Base-by-base conservation (phyloP, 2,329 filamentous ascomycete genomes). In the Apiospora saccharicola region DNA sequence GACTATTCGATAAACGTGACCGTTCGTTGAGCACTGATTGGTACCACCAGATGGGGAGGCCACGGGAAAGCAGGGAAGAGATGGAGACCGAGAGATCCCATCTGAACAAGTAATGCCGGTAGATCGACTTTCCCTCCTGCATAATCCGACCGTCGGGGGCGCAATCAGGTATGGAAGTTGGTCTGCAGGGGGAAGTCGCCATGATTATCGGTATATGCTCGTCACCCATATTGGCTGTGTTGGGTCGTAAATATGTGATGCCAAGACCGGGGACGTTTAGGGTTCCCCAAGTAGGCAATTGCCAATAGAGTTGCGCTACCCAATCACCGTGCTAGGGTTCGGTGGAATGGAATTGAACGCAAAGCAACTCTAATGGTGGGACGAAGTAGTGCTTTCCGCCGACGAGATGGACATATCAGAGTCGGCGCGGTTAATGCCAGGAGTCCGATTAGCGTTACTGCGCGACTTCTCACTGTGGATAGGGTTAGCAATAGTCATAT, bases 351-450 rank as follows among this genome's bases (percentile, higher is more conserved):
- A 22, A 30, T 46, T 37, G 67, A 43, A 13, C 26, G 67, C 64
- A 47, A n/a, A 34, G 44, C 19, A 34, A n/a, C 44, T 49, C 47
- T 26, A 69, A 34, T 69, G 16, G 1, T 34, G 44, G 67, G 44
- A 47, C 26, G 73, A 74, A 16, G 71, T 70, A 53, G 70, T 70
- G 34, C 69, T 74, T 37, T 46, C 44, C 51, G 77, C 69, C 51
- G 72, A 77, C 43, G 76, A 76, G 64, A 75, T 77, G 2, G 78
- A 80, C 37, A 77, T 71, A 37, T 76, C 76, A 49, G 78, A 78
- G 69, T 80, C 78, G 61, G 73, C 74, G 69, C 78, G 78, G 47
- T 72, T 1, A 70, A 79, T 77, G 24, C 77, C 74, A 6, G 77
- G 73, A 26, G 70, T 34, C 8, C 30, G 16, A 46, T 49, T 44